Conservation (phyloP, 2,329 filamentous ascomycete species). For the Xylariaceae sp. region DNA sequence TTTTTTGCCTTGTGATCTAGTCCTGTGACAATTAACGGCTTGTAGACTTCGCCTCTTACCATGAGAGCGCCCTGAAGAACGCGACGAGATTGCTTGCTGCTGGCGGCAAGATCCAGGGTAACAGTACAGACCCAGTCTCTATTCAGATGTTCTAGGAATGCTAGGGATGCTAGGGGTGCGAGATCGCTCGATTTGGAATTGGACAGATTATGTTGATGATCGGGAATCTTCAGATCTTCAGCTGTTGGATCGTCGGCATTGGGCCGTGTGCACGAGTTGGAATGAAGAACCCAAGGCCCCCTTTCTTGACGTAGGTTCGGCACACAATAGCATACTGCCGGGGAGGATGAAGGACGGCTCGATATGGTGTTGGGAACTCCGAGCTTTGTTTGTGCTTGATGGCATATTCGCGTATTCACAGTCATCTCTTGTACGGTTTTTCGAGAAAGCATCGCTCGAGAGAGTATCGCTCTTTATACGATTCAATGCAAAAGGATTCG, state of each 20-base stretch:
- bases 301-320: neutral
- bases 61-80: constrained; percentile 8
- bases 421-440: no score
- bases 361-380: no score
- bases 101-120: neutral
- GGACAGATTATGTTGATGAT: neutral
- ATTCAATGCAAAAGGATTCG: no score
- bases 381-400: no score
- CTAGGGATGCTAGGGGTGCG: neutral
- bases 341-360: no score
- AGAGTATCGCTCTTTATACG: no score
- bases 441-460: no score
- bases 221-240: neutral
- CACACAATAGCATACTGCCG: no score
- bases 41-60: constrained; percentile 5
- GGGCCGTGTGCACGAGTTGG: neutral
- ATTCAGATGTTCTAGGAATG: constrained; percentile 6
- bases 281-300: neutral
- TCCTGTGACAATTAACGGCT: neutral
- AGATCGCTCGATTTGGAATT: neutral
- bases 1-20: neutral
- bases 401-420: no score
- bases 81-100: constrained; percentile 6
- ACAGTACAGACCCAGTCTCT: constrained; percentile 7
- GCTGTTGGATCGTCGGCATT: neutral